A percentile compares a stretch with the other conserved stretches of the same genome.
Evolutionary conservation across 176 grass and related monocot genomes (phyloP).

Genomic region (Pharus latifolius): DNA sequence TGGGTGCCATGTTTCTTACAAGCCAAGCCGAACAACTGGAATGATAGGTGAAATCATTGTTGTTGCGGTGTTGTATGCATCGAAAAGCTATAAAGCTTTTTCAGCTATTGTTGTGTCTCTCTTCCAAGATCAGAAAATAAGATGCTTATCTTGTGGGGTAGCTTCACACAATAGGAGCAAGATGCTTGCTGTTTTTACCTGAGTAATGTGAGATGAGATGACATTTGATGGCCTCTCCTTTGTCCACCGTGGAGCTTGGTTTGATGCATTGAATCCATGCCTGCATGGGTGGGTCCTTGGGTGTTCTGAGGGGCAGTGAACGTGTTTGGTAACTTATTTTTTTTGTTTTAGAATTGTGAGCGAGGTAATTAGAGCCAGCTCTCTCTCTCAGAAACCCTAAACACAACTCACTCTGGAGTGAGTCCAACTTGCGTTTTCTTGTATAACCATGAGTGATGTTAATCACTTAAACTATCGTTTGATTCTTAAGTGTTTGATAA

Average conservation of each 20-base stretch:
- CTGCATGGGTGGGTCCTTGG: too few species aligned
- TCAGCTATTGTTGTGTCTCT: background rate
- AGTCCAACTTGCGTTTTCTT: too few species aligned
- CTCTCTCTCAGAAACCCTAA: too few species aligned
- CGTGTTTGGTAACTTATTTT: too few species aligned
- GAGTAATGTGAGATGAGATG: background rate
- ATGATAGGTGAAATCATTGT: background rate
- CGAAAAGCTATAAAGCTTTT: background rate
- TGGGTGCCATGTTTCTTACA: slow-evolving; percentile 21
- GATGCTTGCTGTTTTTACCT: background rate
- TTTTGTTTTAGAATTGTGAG: too few species aligned
- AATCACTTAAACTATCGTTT: too few species aligned
- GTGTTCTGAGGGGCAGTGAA: too few species aligned
- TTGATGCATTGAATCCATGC: background rate
- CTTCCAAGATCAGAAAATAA: background rate
- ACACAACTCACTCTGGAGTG: too few species aligned
- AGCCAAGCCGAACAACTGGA: background rate
- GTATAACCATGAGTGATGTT: too few species aligned
- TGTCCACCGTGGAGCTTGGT: background rate
- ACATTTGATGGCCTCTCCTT: background rate
- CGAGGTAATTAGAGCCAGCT: too few species aligned
- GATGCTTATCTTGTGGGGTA: background rate
- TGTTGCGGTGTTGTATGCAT: background rate
- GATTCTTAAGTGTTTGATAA: too few species aligned
- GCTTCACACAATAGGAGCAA: background rate